Conservation (phyloP, 331 rosid species). For the Spiraea crenata region DNA sequence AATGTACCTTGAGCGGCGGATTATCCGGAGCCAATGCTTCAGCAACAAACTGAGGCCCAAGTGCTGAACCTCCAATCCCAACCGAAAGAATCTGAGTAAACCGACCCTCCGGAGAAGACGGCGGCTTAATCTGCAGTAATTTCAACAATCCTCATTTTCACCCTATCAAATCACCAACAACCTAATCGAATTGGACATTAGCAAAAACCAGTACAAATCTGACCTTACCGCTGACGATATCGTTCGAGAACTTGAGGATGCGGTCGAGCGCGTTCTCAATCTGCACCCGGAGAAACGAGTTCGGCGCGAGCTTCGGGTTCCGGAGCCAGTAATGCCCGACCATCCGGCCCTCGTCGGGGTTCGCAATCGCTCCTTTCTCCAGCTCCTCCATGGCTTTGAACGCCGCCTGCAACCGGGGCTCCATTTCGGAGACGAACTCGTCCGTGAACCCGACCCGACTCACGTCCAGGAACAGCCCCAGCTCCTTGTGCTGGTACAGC, state of each 20-base stretch:
- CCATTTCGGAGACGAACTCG: slow-evolving; percentile 75
- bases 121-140: slow-evolving; percentile 76
- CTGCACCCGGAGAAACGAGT: slow-evolving; percentile 48
- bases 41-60: slow-evolving; percentile 98
- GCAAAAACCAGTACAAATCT: slow-evolving; percentile 27
- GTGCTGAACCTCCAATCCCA: slow-evolving; percentile 98
- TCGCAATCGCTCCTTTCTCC: slow-evolving; percentile 90
- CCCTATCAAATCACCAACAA: background rate
- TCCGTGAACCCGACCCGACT: slow-evolving; percentile 93
- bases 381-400: slow-evolving; percentile 73
- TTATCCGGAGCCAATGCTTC: slow-evolving; percentile 98
- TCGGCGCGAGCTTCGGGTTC: slow-evolving; percentile 71
- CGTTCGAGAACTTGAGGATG: slow-evolving; percentile 57
- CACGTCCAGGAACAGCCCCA: slow-evolving; percentile 75
- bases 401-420: slow-evolving; percentile 64
- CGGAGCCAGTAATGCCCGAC: slow-evolving; percentile 98
- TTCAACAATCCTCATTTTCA: slow-evolving; percentile 8
- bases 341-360: slow-evolving; percentile 94
- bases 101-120: slow-evolving; percentile 63
- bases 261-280: slow-evolving; percentile 67
- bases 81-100: slow-evolving; percentile 84
- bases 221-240: slow-evolving; percentile 94
- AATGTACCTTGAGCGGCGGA: slow-evolving; percentile 89
- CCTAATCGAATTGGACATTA: background rate
- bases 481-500: slow-evolving; percentile 93